These are phyloP conservation scores for Puccinellia tenuiflora DNA, from an alignment of 176 grass and related monocot species.

Conservation along the genomic window DNA sequence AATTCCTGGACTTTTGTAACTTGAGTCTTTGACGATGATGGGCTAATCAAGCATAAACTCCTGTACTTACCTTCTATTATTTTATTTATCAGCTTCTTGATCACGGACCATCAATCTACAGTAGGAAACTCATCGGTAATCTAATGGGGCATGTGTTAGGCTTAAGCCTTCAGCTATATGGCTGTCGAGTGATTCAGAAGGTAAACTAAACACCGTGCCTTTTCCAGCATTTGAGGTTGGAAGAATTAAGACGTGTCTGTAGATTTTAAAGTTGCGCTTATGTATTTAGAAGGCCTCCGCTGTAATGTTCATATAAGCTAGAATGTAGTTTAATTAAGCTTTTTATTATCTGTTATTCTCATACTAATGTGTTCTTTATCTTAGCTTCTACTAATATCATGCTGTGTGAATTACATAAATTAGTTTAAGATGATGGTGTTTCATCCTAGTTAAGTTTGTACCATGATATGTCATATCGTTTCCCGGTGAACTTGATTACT, in stretches of 20 bases:
- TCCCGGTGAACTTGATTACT: neutral
- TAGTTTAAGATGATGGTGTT: neutral
- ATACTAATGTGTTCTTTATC: neutral
- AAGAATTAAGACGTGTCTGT: neutral
- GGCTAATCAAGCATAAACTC: neutral
- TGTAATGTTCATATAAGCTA: neutral
- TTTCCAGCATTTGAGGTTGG: neutral
- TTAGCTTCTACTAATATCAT: neutral
- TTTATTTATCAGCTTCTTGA: conserved; percentile 42
- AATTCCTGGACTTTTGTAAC: neutral
- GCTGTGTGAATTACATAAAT: neutral
- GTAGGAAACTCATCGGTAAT: conserved; percentile 25
- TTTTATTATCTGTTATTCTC: neutral
- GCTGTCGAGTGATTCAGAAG: conserved; percentile 51
- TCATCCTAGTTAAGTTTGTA: neutral
- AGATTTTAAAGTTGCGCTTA: neutral
- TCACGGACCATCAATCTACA: conserved; percentile 31
- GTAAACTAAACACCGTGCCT: conserved; percentile 4
- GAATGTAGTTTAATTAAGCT: neutral
- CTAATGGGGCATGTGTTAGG: conserved; percentile 34
- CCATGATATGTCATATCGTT: neutral
- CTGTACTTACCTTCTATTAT: neutral
- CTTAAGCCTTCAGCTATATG: conserved; percentile 36
- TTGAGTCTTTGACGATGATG: neutral
- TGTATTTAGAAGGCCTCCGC: neutral